A percentile compares a stretch with the other conserved stretches of the same genome.
These are phyloP conservation scores for Hemileccinum rubropunctum DNA, from an alignment of 768 basidiomycete species.

Conservation along the genomic window DNA sequence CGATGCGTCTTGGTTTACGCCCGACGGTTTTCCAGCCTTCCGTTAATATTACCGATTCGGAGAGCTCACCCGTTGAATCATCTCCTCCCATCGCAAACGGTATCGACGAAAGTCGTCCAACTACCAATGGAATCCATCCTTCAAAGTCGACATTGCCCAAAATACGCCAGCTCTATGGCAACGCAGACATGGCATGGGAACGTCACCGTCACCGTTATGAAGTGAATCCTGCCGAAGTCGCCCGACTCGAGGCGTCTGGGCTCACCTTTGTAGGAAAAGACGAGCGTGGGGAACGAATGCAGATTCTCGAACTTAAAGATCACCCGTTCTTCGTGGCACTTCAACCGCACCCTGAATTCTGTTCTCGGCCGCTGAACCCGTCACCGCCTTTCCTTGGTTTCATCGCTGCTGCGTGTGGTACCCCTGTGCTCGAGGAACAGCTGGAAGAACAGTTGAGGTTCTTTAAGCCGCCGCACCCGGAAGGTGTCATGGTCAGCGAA, in stretches of 20 bases:
- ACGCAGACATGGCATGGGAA: constrained; percentile 85
- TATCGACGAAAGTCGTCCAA: neutral
- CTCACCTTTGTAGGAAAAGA: constrained; percentile 85
- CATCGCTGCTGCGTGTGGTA: constrained; percentile 72
- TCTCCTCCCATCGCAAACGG: constrained; percentile 6
- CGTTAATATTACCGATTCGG: constrained; percentile 13
- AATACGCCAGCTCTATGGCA: constrained; percentile 79
- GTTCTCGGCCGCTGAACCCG: constrained; percentile 95
- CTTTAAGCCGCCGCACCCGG: constrained; percentile 76
- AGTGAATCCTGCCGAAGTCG: constrained; percentile 87
- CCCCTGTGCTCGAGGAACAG: constrained; percentile 64
- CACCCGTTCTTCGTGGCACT: constrained; percentile 94
- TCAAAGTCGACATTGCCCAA: constrained; percentile 68
- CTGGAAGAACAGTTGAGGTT: constrained; percentile 56
- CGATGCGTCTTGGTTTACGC: constrained; percentile 99
- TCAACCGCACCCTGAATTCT: constrained; percentile 98
- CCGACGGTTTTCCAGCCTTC: constrained; percentile 83
- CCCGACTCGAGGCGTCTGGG: constrained; percentile 66
- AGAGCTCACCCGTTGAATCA: constrained; percentile 11
- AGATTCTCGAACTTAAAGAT: constrained; percentile 85
- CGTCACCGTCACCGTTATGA: constrained; percentile 95
- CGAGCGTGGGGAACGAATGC: constrained; percentile 96
- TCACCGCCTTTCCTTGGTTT: constrained; percentile 97
- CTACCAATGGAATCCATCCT: constrained; percentile 8
- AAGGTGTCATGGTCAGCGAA: constrained; percentile 71